These are phyloP conservation scores for California macrophylla DNA, from an alignment of 441 rosid species.

Conservation along the genomic window DNA sequence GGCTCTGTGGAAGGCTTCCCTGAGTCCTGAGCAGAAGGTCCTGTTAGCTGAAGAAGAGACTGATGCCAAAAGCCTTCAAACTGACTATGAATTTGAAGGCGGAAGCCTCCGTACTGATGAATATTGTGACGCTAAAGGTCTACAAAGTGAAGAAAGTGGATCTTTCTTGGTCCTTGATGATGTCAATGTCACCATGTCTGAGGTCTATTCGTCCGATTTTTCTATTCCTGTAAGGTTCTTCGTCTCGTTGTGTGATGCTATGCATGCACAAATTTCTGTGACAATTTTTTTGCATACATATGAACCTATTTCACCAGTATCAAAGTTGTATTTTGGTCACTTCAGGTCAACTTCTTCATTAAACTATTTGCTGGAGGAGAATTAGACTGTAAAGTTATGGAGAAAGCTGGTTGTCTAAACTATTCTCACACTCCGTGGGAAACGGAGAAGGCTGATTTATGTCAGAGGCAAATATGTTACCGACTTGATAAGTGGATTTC, in stretches of 20 bases:
- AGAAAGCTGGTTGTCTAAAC: conserved; percentile 70
- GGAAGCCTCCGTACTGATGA: background rate
- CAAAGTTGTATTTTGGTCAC: conserved; percentile 10
- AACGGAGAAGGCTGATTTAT: conserved; percentile 62
- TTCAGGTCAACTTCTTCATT: conserved; percentile 58
- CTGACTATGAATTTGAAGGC: conserved; percentile 8
- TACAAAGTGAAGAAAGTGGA: conserved; percentile 50
- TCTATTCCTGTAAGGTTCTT: conserved; percentile 57
- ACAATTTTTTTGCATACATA: background rate
- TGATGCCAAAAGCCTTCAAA: conserved; percentile 50
- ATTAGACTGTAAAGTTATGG: conserved; percentile 71
- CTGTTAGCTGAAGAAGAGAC: conserved; percentile 85
- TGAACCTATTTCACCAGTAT: background rate
- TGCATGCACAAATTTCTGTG: background rate
- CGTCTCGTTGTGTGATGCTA: background rate
- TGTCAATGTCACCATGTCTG: conserved; percentile 45
- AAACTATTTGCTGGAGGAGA: conserved; percentile 72
- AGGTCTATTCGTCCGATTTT: conserved; percentile 50
- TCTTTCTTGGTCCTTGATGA: conserved; percentile 76
- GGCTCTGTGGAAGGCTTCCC: conserved; percentile 91
- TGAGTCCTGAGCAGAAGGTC: conserved; percentile 90
- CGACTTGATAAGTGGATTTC: conserved; percentile 65
- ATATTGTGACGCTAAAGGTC: background rate
- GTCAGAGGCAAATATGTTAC: conserved; percentile 70
- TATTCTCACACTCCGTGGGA: conserved; percentile 90